Evolutionary conservation across 1,284 basidiomycete genomes (phyloP).

Genomic region (Ceratobasidium sp.): DNA sequence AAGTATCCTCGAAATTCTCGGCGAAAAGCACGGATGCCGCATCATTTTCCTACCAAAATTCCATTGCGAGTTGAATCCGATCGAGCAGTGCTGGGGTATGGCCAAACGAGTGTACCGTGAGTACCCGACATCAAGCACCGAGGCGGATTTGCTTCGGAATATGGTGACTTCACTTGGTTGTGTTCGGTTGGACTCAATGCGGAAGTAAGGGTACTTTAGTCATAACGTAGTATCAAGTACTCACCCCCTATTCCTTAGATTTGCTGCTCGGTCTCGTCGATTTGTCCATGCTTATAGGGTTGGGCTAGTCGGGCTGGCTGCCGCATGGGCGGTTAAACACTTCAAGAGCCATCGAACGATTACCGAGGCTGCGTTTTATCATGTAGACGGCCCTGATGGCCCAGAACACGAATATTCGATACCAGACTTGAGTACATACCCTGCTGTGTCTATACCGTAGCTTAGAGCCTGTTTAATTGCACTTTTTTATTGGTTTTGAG

Average conservation of each 20-base stretch:
- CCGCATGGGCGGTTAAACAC: slow-evolving; percentile 23
- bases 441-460: too few species aligned
- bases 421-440: too few species aligned
- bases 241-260: neutral
- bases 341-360: too few species aligned
- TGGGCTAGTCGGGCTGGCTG: neutral
- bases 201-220: slow-evolving; percentile 1
- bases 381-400: too few species aligned
- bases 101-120: slow-evolving; percentile 45
- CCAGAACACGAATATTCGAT: too few species aligned
- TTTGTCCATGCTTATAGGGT: slow-evolving; percentile 28
- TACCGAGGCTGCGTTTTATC: too few species aligned
- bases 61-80: slow-evolving; percentile 47
- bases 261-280: slow-evolving; percentile 2
- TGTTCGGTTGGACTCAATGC: slow-evolving; percentile 35
- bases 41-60: slow-evolving; percentile 48
- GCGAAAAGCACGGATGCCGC: slow-evolving; percentile 17
- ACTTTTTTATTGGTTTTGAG: too few species aligned
- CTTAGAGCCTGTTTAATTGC: too few species aligned
- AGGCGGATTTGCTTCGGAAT: slow-evolving; percentile 41
- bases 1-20: slow-evolving; percentile 39
- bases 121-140: slow-evolving; percentile 25
- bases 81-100: slow-evolving; percentile 36
- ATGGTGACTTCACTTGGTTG: slow-evolving; percentile 31
- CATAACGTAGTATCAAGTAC: too few species aligned